Evolutionary conservation across 129 eudicot species (phyloP).

Genomic region (Pseudognaphalium luteoalbum): DNA sequence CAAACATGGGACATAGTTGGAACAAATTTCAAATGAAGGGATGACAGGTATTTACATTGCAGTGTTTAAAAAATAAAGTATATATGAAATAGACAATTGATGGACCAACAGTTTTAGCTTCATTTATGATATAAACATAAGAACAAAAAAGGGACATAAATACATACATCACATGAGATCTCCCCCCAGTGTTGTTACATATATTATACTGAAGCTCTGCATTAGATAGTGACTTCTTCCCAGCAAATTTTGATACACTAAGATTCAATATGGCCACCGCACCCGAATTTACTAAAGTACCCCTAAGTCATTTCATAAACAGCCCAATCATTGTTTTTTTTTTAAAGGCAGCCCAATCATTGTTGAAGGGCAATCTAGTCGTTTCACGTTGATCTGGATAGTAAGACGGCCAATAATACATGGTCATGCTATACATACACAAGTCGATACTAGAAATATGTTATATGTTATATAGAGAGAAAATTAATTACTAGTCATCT

Average conservation of each 20-base stretch:
- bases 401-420: constrained; percentile 25
- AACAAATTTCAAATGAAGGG: neutral
- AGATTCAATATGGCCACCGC: constrained; percentile 41
- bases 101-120: constrained; percentile 35
- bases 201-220: constrained; percentile 20
- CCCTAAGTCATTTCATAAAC: constrained; percentile 25
- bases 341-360: constrained; percentile 11
- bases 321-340: constrained; percentile 12
- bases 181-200: constrained; percentile 1
- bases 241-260: constrained; percentile 35
- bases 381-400: constrained; percentile 14
- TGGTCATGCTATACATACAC: constrained; percentile 4
- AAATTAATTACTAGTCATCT: constrained; percentile 26
- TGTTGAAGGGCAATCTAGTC: constrained; percentile 24
- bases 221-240: constrained; percentile 37
- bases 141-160: constrained; percentile 30
- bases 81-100: constrained; percentile 29
- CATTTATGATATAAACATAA: constrained; percentile 32
- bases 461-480: neutral
- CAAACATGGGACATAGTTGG: neutral
- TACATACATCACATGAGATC: constrained; percentile 32
- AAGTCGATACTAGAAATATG: constrained; percentile 3
- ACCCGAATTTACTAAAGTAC: constrained; percentile 26
- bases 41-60: constrained; percentile 8
- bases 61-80: constrained; percentile 8